Evolutionary conservation across 257 asterid genomes (phyloP).

Genomic region (Parsonsia alboflavescens): DNA sequence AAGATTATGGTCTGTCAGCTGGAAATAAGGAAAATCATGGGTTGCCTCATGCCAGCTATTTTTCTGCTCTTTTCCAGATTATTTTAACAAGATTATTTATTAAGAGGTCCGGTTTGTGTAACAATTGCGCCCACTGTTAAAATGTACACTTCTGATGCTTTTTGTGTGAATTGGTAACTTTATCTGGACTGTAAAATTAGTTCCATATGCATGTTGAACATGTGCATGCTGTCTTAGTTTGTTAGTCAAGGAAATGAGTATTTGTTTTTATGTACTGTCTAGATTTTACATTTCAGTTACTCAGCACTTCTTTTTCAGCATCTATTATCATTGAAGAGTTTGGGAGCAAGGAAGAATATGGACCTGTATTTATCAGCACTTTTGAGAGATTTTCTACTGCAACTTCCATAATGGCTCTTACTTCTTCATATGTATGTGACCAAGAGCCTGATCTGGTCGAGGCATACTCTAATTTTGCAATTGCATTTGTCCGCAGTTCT

Average conservation of each 20-base stretch:
- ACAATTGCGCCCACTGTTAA: not conserved
- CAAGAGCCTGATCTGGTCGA: slow-evolving; percentile 95
- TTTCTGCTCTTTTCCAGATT: no score
- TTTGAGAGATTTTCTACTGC: slow-evolving; percentile 73
- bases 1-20: no score
- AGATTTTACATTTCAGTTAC: slow-evolving; percentile 20
- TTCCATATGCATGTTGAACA: not conserved
- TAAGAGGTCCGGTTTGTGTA: not conserved
- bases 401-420: slow-evolving; percentile 69
- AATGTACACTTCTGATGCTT: not conserved
- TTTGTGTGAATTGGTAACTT: not conserved
- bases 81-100: not conserved
- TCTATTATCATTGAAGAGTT: slow-evolving; percentile 72
- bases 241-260: not conserved
- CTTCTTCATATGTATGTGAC: slow-evolving; percentile 87
- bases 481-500: slow-evolving; percentile 65
- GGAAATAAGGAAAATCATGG: no score
- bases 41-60: no score
- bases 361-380: slow-evolving; percentile 60
- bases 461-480: slow-evolving; percentile 74
- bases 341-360: slow-evolving; percentile 71
- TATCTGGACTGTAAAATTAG: not conserved
- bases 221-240: not conserved
- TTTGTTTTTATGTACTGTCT: not conserved
- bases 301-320: slow-evolving; percentile 49